Evolutionary conservation across 2,329 filamentous ascomycete genomes (phyloP).

Genomic region (Fusarium napiforme): DNA sequence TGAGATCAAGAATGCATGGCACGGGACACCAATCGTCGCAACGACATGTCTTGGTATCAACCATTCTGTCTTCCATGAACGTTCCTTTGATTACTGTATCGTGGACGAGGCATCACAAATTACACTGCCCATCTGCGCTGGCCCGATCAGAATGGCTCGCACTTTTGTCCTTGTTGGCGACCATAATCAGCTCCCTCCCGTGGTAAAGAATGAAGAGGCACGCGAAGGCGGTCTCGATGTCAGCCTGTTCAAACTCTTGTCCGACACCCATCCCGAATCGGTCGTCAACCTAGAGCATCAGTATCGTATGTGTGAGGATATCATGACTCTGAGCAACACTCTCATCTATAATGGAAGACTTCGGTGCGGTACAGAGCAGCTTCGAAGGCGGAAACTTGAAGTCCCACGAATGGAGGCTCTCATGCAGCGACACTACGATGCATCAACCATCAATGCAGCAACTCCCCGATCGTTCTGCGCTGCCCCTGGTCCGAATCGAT

Average conservation of each 20-base stretch:
- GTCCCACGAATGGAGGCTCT: constrained; percentile 75
- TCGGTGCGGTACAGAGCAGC: constrained; percentile 84
- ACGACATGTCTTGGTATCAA: constrained; percentile 95
- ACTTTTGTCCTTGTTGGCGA: constrained; percentile 97
- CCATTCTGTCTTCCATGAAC: constrained; percentile 87
- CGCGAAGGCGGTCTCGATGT: constrained; percentile 88
- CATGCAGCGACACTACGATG: constrained; percentile 67
- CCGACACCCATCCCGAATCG: constrained; percentile 85
- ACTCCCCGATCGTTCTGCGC: constrained; percentile 66
- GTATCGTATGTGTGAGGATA: constrained; percentile 97
- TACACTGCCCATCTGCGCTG: constrained; percentile 92
- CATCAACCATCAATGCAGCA: constrained; percentile 54
- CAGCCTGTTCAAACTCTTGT: constrained; percentile 92
- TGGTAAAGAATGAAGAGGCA: constrained; percentile 93
- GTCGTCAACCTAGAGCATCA: constrained; percentile 95
- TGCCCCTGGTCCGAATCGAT: constrained; percentile 60
- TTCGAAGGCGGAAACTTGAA: constrained; percentile 75
- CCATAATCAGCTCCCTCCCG: constrained; percentile 92
- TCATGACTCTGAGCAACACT: constrained; percentile 92
- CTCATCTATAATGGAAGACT: constrained; percentile 92
- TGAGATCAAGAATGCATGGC: constrained; percentile 85
- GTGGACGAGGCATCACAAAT: constrained; percentile 99
- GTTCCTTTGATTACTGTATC: constrained; percentile 97
- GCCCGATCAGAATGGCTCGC: constrained; percentile 90
- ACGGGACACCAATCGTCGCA: constrained; percentile 87